Evolutionary conservation across 2,329 filamentous ascomycete genomes (phyloP).

Genomic region (Colletotrichum sp.): DNA sequence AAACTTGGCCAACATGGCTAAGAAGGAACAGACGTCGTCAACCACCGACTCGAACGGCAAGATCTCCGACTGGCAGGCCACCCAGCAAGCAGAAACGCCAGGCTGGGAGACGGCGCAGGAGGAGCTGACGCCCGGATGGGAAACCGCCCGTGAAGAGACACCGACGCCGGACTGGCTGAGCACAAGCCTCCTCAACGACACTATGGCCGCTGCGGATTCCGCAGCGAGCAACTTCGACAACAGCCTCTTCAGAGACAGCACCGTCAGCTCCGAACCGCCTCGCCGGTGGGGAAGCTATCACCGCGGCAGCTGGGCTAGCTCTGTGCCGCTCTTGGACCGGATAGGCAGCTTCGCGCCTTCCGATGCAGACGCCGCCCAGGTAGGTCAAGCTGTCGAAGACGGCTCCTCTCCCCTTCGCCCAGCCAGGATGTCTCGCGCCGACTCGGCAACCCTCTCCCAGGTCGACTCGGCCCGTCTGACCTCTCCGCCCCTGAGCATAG

Average conservation of each 20-base stretch:
- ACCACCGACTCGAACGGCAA: not conserved
- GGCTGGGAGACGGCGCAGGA: conserved; percentile 12
- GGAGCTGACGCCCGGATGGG: conserved; percentile 5
- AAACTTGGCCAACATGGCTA: conserved; percentile 13
- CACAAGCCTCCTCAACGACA: not conserved
- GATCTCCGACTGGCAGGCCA: conserved; percentile 16
- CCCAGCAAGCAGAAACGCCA: not conserved
- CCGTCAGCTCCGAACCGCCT: conserved; percentile 10
- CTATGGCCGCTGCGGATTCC: not conserved
- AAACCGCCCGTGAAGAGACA: not conserved
- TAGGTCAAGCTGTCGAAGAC: not conserved
- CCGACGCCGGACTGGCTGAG: conserved; percentile 2
- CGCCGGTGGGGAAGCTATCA: conserved; percentile 17
- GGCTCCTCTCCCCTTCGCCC: not conserved
- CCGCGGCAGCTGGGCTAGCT: conserved; percentile 22
- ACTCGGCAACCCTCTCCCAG: conserved; percentile 20
- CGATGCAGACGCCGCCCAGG: not conserved
- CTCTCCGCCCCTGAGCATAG: conserved; percentile 1
- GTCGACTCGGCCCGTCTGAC: conserved; percentile 12
- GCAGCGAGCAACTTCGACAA: not conserved
- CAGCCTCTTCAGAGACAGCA: conserved; percentile 5
- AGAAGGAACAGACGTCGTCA: not conserved
- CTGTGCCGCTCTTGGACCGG: conserved; percentile 20
- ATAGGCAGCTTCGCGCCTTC: conserved; percentile 22
- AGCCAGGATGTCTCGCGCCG: not conserved